These are phyloP conservation scores for Aristolochia fimbriata DNA, from an alignment of 164 flowering plant genomes.

Conservation along the genomic window DNA sequence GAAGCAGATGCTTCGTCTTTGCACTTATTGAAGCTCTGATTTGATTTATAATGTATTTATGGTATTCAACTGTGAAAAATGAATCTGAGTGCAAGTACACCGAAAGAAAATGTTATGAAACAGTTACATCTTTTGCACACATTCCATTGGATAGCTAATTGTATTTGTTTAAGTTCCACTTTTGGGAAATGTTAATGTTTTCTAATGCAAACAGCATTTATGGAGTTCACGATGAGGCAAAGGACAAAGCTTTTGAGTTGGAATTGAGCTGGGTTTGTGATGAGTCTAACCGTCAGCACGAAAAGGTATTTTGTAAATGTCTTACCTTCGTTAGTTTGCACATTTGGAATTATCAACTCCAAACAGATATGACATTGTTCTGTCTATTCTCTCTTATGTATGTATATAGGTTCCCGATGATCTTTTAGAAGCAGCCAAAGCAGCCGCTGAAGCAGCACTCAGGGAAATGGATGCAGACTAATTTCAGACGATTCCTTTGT, in stretches of 20 bases:
- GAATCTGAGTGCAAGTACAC: too few relatives aligned
- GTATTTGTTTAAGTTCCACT: too few relatives aligned
- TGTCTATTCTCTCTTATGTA: slow-evolving; percentile 1
- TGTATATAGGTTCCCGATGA: slow-evolving; percentile 43
- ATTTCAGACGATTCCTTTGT: background rate
- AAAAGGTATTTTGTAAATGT: slow-evolving; percentile 71
- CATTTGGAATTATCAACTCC: background rate
- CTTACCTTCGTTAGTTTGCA: background rate
- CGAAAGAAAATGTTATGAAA: too few relatives aligned
- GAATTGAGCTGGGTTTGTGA: slow-evolving; percentile 99
- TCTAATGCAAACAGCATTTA: slow-evolving; percentile 60
- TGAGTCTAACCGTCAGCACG: slow-evolving; percentile 81
- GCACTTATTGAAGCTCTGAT: too few relatives aligned
- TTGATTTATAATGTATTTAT: too few relatives aligned
- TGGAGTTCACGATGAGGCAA: slow-evolving; percentile 91
- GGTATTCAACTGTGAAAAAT: too few relatives aligned
- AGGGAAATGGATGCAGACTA: slow-evolving; percentile 74
- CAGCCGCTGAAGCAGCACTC: slow-evolving; percentile 53
- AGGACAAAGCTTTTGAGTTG: slow-evolving; percentile 93
- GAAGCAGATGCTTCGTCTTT: too few relatives aligned
- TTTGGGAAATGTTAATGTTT: background rate
- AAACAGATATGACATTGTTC: background rate
- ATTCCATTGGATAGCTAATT: too few relatives aligned
- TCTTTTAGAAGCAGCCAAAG: slow-evolving; percentile 43
- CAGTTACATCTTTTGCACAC: too few relatives aligned